Evolutionary conservation across 2,329 filamentous ascomycete genomes (phyloP), one percentile per base, ranked within the genome.

Genomic region (Chaetomium sp.): DNA sequence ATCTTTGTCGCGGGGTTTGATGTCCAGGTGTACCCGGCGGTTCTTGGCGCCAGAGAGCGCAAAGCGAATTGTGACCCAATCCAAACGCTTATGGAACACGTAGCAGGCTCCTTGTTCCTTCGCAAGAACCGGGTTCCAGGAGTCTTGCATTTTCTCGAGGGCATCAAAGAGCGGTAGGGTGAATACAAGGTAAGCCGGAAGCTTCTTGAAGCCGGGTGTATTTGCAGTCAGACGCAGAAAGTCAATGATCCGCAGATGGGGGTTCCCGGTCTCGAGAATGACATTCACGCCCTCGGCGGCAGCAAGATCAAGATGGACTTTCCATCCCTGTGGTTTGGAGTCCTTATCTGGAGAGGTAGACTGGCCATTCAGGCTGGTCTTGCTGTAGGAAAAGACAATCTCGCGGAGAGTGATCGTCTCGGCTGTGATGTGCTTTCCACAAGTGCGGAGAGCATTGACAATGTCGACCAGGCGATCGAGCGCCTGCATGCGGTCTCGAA

Each of bases 391-490:
- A 67, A 94, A 90, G 2, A 79, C 73, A 5, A 94, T 78, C 59
- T 80, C 75, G 61, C 76, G 74, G 54, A 92, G 74, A 12, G 80
- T 82, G 54, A 86, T 76, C 42, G 78, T 73, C 61, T 85, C 78
- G 66, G 80, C 79, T 44, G 74, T 73, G 38, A 88, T 78, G 51
- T 78, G 75, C 12, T 75, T 76, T 47, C 75, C 73, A 61, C 80
- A 75, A 59, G 76, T 73, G 53, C 82, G 75, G 59, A 91, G 79
- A 1, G 85, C 82, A 45, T 84, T 79, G 33, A 90, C 75, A 64
- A 88, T 89, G 44, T 80, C 79, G 41, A 89, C 84, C 34, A 94
- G 76, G 19, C 86, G 81, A 64, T 88, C 82, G 55, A 94, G 80
- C 10, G 84, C 80, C 61, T 82, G 79, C 46, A 91, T 74, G 34